phyloP scores from a whole-genome alignment of 177 flowering plant species.

The Tripterygium wilfordii region DNA sequence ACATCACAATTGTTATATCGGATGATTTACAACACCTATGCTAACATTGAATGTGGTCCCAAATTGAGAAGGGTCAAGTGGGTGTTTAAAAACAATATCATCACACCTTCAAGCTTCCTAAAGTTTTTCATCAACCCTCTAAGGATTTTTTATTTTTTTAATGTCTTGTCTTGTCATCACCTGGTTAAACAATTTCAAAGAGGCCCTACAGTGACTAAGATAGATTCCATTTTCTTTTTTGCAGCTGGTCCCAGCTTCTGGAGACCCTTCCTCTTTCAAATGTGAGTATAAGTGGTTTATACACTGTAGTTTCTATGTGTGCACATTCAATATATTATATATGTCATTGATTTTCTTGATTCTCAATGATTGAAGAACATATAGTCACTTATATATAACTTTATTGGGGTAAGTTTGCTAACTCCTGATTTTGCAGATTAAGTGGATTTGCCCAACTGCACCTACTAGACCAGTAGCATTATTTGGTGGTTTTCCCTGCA shows the following conservation, averaged over 20 bases:
- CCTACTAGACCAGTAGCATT: slow-evolving; percentile 86
- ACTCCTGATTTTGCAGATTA: slow-evolving; percentile 59
- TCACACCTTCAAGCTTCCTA: slow-evolving; percentile 2
- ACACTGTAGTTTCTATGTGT: too few species aligned
- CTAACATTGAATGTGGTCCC: slow-evolving; percentile 14
- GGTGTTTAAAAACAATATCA: background rate
- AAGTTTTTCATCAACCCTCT: too few species aligned
- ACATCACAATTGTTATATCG: slow-evolving; percentile 1
- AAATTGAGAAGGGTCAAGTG: background rate
- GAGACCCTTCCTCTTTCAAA: slow-evolving; percentile 92
- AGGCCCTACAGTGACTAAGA: too few species aligned
- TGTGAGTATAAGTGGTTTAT: too few species aligned
- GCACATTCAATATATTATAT: too few species aligned
- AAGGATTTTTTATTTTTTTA: too few species aligned
- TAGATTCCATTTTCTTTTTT: slow-evolving; percentile 20
- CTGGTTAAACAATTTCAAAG: too few species aligned
- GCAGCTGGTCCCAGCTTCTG: slow-evolving; percentile 91
- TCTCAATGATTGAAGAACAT: too few species aligned
- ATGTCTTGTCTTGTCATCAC: background rate
- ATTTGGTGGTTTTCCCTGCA: slow-evolving; percentile 92
- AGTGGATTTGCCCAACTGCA: slow-evolving; percentile 99
- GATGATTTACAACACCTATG: background rate
- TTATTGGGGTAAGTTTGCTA: too few species aligned
- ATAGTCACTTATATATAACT: too few species aligned
- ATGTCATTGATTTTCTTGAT: too few species aligned